Evolutionary conservation across 1,284 basidiomycete species (phyloP), one percentile per base, ranked within the genome.

Genomic region (Irpex lacteus): DNA sequence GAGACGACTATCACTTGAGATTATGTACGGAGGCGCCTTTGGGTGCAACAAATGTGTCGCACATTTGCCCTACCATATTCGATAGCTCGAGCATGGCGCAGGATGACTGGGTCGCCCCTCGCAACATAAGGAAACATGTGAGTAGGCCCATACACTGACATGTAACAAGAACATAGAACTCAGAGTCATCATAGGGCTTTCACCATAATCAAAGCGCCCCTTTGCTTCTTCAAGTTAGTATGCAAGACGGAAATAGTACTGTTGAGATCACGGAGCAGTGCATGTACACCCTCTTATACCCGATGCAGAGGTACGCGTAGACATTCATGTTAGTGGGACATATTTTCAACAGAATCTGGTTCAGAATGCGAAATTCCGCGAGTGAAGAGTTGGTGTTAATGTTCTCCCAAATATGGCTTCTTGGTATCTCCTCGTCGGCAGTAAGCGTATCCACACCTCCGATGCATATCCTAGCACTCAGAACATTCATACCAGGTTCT

Each of bases 321-420:
- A 34, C 32, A 6, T 34, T 34, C 32, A 34, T 34, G 32, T 34
- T 34, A 6, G 5, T 34, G 32, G 32, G 32, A 34, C 32, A 34
- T 6, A 34, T 37, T 57, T 49, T 19, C 18, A 19, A 32, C 54
- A 7, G 32, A 32, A 19, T 32, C 21, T 18, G 9, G 18, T 36
- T 18, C 54, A 56, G 85, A 21, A 70, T 85, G 52, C 69, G 75
- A 15, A 80, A 84, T 62, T 76, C 80, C 5, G 76, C 74, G 32
- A 77, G 83, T 6, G 85, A 87, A 68, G 85, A 86, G 62, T 69
- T 84, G 3, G 78, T 83, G 1, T 77, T 84, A 61, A 74, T 87
- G 13, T 74, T 78, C 15, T 74, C 85, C 4, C 85, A 87, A 66
- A 82, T 87, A 68, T 88, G 85, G 85, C 76, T 87, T 2, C 76